These are phyloP conservation scores for Simplicillium aogashimaense DNA, from an alignment of 2,329 filamentous ascomycete genomes.

Conservation along the genomic window DNA sequence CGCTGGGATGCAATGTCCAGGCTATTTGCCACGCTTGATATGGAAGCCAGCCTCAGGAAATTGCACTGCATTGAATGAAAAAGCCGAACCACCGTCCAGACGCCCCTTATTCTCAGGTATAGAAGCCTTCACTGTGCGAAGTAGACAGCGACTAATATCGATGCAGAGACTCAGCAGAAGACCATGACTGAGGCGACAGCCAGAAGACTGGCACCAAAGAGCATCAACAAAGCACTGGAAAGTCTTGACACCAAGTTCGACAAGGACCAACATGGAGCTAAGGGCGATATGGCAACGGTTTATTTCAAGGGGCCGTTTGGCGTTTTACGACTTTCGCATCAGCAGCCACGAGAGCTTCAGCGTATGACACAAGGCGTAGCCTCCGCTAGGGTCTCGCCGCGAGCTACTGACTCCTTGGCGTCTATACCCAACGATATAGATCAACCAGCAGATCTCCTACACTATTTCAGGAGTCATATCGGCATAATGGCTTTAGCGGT, in stretches of 20 bases:
- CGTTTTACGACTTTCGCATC: too few species aligned
- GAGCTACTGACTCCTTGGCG: too few species aligned
- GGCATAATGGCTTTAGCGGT: neutral
- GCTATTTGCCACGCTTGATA: conserved; percentile 8
- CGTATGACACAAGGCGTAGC: too few species aligned
- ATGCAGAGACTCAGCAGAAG: conserved; percentile 1
- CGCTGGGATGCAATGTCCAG: conserved; percentile 8
- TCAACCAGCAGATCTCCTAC: neutral
- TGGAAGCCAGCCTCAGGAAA: conserved; percentile 6
- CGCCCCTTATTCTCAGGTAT: conserved; percentile 1
- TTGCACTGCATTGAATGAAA: neutral
- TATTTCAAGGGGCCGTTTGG: too few species aligned
- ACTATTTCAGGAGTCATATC: neutral
- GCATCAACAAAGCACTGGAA: neutral
- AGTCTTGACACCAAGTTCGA: neutral
- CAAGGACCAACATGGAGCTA: too few species aligned
- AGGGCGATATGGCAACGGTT: too few species aligned
- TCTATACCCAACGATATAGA: too few species aligned
- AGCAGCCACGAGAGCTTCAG: too few species aligned
- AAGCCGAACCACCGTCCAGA: neutral
- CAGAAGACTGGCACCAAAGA: neutral
- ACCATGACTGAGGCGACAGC: neutral
- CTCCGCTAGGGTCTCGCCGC: too few species aligned
- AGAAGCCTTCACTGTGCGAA: neutral
- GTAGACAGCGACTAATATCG: neutral